Evolutionary conservation across 257 asterid species (phyloP).

Genomic region (Jacaranda mimosifolia): DNA sequence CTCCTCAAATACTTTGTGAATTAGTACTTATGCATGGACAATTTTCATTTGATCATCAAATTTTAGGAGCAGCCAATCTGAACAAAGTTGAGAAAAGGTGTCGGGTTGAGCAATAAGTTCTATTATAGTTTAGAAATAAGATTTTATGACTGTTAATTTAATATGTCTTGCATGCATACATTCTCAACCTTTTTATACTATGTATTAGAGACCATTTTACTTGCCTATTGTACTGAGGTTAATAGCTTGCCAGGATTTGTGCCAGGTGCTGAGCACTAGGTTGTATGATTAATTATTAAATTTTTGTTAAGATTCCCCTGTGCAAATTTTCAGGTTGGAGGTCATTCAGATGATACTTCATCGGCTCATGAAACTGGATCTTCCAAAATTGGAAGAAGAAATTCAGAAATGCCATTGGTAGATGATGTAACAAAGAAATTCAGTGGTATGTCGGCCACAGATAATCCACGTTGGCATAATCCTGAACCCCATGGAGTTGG

Average conservation of each 20-base stretch:
- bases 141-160: slow-evolving; percentile 4
- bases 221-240: not conserved
- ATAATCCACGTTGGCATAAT: slow-evolving; percentile 5
- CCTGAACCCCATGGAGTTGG: slow-evolving; percentile 22
- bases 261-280: not conserved
- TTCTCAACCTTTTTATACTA: not conserved
- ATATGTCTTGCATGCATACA: slow-evolving; percentile 2
- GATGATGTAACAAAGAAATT: slow-evolving; percentile 43
- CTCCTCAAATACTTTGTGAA: not conserved
- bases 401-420: slow-evolving; percentile 24
- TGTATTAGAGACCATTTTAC: slow-evolving; percentile 6
- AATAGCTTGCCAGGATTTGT: not conserved
- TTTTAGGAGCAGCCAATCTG: slow-evolving; percentile 14
- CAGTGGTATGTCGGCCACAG: slow-evolving; percentile 17
- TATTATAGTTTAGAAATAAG: not conserved
- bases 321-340: slow-evolving; percentile 44
- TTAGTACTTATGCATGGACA: slow-evolving; percentile 4
- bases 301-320: not conserved
- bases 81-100: not conserved
- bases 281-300: slow-evolving; percentile 12
- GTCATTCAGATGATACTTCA: slow-evolving; percentile 32
- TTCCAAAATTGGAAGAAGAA: slow-evolving; percentile 15
- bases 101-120: not conserved
- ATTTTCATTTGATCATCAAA: not conserved
- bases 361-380: slow-evolving; percentile 34